Conservation (phyloP, 768 basidiomycete species). For the Lentinula detonsa region DNA sequence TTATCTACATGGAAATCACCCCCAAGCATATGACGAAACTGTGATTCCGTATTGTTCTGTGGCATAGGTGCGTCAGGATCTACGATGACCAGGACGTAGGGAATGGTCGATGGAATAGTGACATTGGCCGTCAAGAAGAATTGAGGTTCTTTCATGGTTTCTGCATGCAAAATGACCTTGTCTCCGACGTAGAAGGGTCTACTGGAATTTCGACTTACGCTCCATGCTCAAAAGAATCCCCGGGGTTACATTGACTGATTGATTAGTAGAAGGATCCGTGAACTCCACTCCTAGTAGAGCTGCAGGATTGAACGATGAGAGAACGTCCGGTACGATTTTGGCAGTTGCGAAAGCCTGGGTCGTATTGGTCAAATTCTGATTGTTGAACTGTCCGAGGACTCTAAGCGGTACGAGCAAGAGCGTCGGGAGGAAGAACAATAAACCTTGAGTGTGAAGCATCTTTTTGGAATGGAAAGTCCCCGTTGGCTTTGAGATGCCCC, state of each 20-base stretch:
- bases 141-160: slow-evolving; percentile 27
- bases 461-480: background rate
- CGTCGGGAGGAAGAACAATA: background rate
- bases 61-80: slow-evolving; percentile 40
- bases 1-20: slow-evolving; percentile 28
- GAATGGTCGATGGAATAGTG: slow-evolving; percentile 15
- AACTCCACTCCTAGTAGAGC: slow-evolving; percentile 31
- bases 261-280: slow-evolving; percentile 22
- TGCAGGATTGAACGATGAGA: slow-evolving; percentile 31
- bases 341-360: slow-evolving; percentile 27
- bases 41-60: slow-evolving; percentile 26
- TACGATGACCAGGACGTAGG: slow-evolving; percentile 32
- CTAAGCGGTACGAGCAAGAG: background rate
- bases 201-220: slow-evolving; percentile 20
- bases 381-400: slow-evolving; percentile 11
- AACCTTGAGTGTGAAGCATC: background rate
- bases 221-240: slow-evolving; percentile 28
- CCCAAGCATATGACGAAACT: slow-evolving; percentile 36
- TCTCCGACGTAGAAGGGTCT: background rate
- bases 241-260: slow-evolving; percentile 25
- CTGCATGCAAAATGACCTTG: slow-evolving; percentile 10
- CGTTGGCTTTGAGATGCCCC: background rate
- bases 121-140: slow-evolving; percentile 22
- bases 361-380: slow-evolving; percentile 13
- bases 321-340: slow-evolving; percentile 33